Evolutionary conservation across 495 filamentous ascomycete species (phyloP).

Genomic region (Neurospora sp.): DNA sequence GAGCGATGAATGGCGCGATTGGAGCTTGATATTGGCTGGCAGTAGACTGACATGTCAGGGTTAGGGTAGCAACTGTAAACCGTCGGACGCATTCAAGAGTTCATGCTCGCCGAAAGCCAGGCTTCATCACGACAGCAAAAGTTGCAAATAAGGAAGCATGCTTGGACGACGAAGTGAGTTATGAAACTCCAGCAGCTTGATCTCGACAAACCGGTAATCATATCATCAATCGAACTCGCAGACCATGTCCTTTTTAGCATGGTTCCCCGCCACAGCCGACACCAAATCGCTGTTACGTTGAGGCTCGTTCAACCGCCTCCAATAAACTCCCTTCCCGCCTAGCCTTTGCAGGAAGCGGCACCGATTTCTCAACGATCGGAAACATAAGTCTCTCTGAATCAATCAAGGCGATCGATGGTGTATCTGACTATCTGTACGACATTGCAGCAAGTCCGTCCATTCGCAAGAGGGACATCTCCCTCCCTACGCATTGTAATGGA

Average conservation of each 20-base stretch:
- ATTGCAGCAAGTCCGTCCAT: neutral
- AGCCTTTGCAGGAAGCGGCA: neutral
- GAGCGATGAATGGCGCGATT: neutral
- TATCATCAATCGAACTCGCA: neutral
- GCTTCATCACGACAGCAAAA: neutral
- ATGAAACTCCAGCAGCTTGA: neutral
- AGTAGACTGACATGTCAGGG: neutral
- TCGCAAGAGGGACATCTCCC: neutral
- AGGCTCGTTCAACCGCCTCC: slow-evolving; percentile 1
- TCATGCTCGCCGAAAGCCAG: neutral
- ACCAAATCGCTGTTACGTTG: slow-evolving; percentile 3
- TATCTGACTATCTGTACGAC: neutral
- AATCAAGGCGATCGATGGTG: neutral
- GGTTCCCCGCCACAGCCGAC: neutral
- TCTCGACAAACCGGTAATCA: neutral
- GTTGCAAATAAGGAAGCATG: neutral
- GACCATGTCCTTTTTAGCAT: neutral
- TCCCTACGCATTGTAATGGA: neutral
- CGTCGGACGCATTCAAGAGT: neutral
- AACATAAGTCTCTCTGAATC: slow-evolving; percentile 1
- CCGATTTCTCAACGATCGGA: slow-evolving; percentile 1
- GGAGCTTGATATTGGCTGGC: neutral
- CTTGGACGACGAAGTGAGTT: neutral
- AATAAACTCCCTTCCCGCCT: neutral
- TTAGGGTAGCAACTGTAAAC: neutral